Percentiles rank a stretch among this genome's conserved stretches.
Evolutionary conservation across 805 yeast genomes (phyloP).

Genomic region (Cyberlindnera maritima): DNA sequence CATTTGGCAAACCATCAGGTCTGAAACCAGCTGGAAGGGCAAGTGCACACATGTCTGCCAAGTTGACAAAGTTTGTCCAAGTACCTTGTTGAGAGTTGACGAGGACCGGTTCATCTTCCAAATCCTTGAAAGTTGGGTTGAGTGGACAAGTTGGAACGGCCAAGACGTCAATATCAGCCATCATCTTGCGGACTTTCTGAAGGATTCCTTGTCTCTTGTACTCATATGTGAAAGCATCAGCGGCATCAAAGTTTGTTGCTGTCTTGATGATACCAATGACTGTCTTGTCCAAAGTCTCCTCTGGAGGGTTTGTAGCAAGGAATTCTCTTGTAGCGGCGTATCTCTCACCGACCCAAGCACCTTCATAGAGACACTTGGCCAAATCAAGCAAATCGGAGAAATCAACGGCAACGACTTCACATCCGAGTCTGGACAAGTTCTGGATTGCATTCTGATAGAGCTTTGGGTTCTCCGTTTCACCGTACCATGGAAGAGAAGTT

Average conservation of each 20-base stretch:
- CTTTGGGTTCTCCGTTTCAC: slow-evolving; percentile 73
- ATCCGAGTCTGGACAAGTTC: slow-evolving; percentile 49
- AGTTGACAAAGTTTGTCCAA: slow-evolving; percentile 95
- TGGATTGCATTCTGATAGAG: slow-evolving; percentile 63
- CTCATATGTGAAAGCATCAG: slow-evolving; percentile 80
- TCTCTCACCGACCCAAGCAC: slow-evolving; percentile 99
- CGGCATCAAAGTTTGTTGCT: slow-evolving; percentile 78
- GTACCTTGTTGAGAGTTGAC: slow-evolving; percentile 93
- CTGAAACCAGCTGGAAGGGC: slow-evolving; percentile 92
- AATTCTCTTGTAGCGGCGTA: slow-evolving; percentile 79
- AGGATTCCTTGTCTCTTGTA: slow-evolving; percentile 82
- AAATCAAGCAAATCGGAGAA: slow-evolving; percentile 74
- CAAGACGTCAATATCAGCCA: slow-evolving; percentile 66
- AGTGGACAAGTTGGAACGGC: slow-evolving; percentile 94
- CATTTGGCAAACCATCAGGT: slow-evolving; percentile 84
- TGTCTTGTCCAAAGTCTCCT: slow-evolving; percentile 74
- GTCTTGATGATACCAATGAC: slow-evolving; percentile 72
- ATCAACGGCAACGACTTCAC: slow-evolving; percentile 60
- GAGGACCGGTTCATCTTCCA: slow-evolving; percentile 71
- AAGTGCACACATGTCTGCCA: slow-evolving; percentile 89
- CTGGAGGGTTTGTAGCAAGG: slow-evolving; percentile 67
- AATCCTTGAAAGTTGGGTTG: slow-evolving; percentile 76
- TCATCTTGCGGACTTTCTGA: slow-evolving; percentile 54
- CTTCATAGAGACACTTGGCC: slow-evolving; percentile 89
- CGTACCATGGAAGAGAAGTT: slow-evolving; percentile 68